Conservation (phyloP, 768 basidiomycete species). For the Suillus clintonianus region DNA sequence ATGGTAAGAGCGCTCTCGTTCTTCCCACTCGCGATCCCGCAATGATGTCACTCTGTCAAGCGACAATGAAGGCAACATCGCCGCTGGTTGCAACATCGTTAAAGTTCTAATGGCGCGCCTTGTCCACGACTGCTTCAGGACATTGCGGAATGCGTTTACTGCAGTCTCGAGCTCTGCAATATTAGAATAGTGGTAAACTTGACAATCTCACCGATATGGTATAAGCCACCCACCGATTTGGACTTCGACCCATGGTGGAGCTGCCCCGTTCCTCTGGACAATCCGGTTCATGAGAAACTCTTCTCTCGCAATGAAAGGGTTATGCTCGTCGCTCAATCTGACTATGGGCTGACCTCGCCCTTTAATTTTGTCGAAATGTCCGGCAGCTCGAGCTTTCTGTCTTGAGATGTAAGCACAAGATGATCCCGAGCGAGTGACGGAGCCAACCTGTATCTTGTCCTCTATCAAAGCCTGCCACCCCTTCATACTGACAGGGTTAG, state of each 20-base stretch:
- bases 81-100: constrained; percentile 43
- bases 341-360: constrained; percentile 61
- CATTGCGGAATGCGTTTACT: constrained; percentile 59
- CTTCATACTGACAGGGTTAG: constrained; percentile 64
- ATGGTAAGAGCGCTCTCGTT: constrained; percentile 67
- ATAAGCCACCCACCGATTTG: constrained; percentile 56
- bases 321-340: constrained; percentile 46
- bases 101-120: constrained; percentile 71
- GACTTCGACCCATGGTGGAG: constrained; percentile 85
- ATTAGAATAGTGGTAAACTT: constrained; percentile 5
- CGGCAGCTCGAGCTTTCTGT: constrained; percentile 66
- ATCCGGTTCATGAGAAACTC: constrained; percentile 88
- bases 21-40: constrained; percentile 73
- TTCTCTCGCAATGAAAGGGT: constrained; percentile 70
- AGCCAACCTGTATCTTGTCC: constrained; percentile 74
- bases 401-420: constrained; percentile 3
- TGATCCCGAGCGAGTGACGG: neutral
- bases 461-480: constrained; percentile 79
- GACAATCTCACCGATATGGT: neutral
- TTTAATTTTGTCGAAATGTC: constrained; percentile 70
- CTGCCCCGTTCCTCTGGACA: constrained; percentile 77
- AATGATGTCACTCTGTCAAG: constrained; percentile 41
- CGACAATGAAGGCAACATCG: constrained; percentile 38
- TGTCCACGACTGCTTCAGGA: constrained; percentile 70
- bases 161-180: constrained; percentile 65